Base-by-base conservation (phyloP, 2,329 filamentous ascomycete species). In the Penicillium sp. region DNA sequence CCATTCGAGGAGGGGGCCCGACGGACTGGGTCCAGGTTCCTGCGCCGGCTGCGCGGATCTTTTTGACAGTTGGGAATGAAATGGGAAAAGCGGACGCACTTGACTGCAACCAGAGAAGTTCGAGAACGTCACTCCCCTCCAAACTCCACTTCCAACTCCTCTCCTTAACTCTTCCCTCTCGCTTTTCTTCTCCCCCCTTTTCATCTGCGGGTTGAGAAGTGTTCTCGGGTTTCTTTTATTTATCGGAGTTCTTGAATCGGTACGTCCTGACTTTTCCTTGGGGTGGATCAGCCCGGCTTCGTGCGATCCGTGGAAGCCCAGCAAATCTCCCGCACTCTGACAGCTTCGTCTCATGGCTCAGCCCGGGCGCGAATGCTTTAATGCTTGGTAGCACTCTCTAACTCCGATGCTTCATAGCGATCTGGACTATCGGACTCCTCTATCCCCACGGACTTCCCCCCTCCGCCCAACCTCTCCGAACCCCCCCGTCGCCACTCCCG, bases 241-340 rank as follows among this genome's bases (percentile, higher is more conserved):
- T 10, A 38, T n/a, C 9, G 33, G 33, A 36, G 8, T 18, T 38
- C 9, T 38, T 36, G n/a, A 9, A 20, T 36, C 16, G 35, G 35
- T 38, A 38, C 35, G 35, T 38, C 35, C 35, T 38, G 16, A 11
- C 2, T 20, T 38, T 38, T 38, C 16, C 9, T 38, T 13, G 16
- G 13, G 38, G 51, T 50, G 61, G 48, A 46, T 45, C 48, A 24
- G 40, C 31, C n/a, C 41, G 36, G 14, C 36, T 39, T 57, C 55
- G 55, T 58, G 53, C 40, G 63, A 67, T 58, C 66, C 66, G 65
- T 68, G 66, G 66, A 62, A 65, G 51, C 53, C 51, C 57, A 64
- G 64, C 51, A 50, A 63, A 66, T 68, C 66, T 68, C 65, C 66
- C 66, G 66, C 63, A 60, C 48, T 64, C 64, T 64, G 64, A 67